Base-by-base conservation (phyloP, 352 stramenopile genomes). In the Discostella stelligera region DNA sequence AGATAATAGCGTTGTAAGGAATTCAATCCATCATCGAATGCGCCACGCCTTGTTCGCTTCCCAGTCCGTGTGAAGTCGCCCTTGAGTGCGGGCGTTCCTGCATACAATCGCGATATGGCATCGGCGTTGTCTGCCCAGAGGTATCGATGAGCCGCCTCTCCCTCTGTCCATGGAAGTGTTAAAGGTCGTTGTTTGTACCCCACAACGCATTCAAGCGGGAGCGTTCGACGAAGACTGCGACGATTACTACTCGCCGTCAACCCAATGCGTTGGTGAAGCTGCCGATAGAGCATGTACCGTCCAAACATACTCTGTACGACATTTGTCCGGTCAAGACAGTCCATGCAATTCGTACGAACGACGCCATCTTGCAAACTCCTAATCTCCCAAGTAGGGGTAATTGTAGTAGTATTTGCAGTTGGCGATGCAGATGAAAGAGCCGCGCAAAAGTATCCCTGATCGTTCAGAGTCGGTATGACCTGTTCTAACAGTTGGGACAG, bases 321-420 rank as follows among this genome's bases (percentile, higher is more conserved):
- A 80, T 98, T 98, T 9, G 96, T 99, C 37, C 96, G 91, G 88
- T 99, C 96, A 14, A 99, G 87, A 74, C 97, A 98, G 89, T 99
- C 96, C 94, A 99, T 98, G 87, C 96, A 99, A 87, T 99, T 99
- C 13, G 95, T 98, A 55, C 96, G 92, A 27, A 98, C 89, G 16
- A 98, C 93, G 3, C 94, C 95, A 8, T 88, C 94, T 83, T 98
- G 96, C 41, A 85, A 59, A 48, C 49, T 70, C 25, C 49, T 11
- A n/a, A 91, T 77, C 27, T 63, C 41, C 76, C 81, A 84, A 16
- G 21, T 39, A 27, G 21, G 20, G 8, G 16, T 27, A 16, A 59
- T 59, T 59, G 52, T 59, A 13, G 21, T 14, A 20, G 52, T n/a
- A 32, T 32, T 32, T 32, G 27, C 27, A 32, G 5, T 32, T 32